Evolutionary conservation across 1,284 basidiomycete species (phyloP), one percentile per base, ranked within the genome.

Genomic region (Stygiomarasmius scandens): DNA sequence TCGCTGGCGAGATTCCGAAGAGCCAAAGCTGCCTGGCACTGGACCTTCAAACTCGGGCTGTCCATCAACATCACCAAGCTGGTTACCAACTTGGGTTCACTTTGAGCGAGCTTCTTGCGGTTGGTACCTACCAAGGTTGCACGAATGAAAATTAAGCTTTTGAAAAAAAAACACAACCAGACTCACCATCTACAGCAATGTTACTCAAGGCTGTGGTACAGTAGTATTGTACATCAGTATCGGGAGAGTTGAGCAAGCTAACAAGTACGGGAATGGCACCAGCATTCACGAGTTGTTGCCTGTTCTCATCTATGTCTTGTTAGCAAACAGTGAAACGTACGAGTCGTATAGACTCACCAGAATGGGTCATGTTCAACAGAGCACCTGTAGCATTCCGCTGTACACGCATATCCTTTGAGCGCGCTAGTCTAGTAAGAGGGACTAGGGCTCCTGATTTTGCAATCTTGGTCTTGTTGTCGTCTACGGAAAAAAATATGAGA

Each of bases 401-500:
- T 1, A 99, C 97, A 36, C 97, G 87, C 95, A 99, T 98, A 74
- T 99, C 97, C 77, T 98, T 99, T 29, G 96, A 98, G 61, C 95
- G 90, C 47, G 97, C 97, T 47, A 99, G 83, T 51, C 97, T 87
- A 47, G 97, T 99, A 43, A 99, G 85, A 38, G 97, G 97, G 24
- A 98, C 95, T 52, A 99, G 80, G 14, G 97, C 97, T 53, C 97
- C 97, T 3, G 96, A 98, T 80, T 98, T 98, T 55, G 97, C 97
- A 62, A 99, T 99, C 83, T 97, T 98, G 51, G 96, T 98, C 84
- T 99, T 99, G 85, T 99, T 99, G 73, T 99, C 97, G 69, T 99
- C 96, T 90, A 61, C 51, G 62, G 62, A 54, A 24, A 55, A 52
- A 43, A 44, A 38, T 51, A 45, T 48, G 14, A 16, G 19, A 25